Evolutionary conservation across 495 filamentous ascomycete genomes (phyloP), one percentile per base, ranked within the genome.

Genomic region (Ramalina peruviana): DNA sequence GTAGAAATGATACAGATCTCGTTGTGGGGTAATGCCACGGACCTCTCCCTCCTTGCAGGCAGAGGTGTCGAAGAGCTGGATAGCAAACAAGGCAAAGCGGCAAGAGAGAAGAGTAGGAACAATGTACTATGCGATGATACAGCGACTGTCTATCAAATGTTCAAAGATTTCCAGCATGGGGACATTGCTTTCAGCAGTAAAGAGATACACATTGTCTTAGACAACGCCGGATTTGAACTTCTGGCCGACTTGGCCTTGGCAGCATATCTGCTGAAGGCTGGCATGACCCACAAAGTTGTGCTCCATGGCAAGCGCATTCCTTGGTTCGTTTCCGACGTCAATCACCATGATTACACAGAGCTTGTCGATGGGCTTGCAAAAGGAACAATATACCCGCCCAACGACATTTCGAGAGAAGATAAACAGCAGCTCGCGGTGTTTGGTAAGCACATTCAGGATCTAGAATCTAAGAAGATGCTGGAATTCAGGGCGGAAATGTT

Each of bases 1-100:
- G 75, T 71, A 7, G 92, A 96, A 65, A 94, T 98, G 84, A 86
- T 81, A 65, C 87, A 95, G 69, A 92, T 95, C 57, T 95, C 89
- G 57, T 76, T 98, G 20, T 96, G 90, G 90, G 90, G 90, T 9
- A 97, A 98, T 66, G 92, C 90, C 4, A 96, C 90, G 0, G 90
- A 98, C 55, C 73, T 96, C 19, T 92, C 87, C 1, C 83, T 98
- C 39, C 71, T 98, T 23, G 94, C 88, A 0, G 85, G 78, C 52
- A 76, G 95, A 44, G 84, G 86, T 2, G 93, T 94, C 63, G 87
- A 93, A 49, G 88, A 96, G 58, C 88, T 98, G 52, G 88, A 96
- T 65, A 89, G 89, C 58, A 73, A 95, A 12, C 90, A 98, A 63
- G 90, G 88, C 1, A 82, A 85, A 1, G 72, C 86, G 53, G 87